Percentiles rank a stretch among this genome's conserved stretches.
These are phyloP conservation scores for Ostreobium quekettii DNA, from an alignment of 139 green algal species.

Conservation along the genomic window DNA sequence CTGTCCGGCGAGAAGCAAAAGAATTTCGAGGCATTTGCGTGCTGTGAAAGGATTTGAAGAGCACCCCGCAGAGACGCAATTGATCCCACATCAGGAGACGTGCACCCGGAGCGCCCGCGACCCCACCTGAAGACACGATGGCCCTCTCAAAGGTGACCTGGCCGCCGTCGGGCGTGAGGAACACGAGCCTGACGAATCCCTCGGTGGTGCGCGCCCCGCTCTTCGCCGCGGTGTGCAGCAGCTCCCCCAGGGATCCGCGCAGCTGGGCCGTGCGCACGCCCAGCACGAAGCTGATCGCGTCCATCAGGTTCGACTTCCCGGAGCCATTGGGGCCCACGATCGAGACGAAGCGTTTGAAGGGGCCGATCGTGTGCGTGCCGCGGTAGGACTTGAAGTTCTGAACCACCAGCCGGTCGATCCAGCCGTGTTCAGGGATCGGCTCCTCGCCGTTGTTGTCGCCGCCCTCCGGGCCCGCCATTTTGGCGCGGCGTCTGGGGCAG, in stretches of 20 bases:
- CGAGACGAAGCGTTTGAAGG: conserved; percentile 88
- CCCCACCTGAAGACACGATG: neutral
- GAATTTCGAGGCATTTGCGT: no score
- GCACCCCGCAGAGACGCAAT: no score
- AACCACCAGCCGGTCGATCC: conserved; percentile 62
- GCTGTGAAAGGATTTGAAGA: no score
- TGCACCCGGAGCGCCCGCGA: no score
- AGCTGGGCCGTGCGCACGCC: conserved; percentile 74
- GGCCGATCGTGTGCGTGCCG: conserved; percentile 76
- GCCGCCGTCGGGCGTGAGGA: neutral
- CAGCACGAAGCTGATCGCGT: conserved; percentile 97
- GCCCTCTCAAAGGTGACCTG: neutral
- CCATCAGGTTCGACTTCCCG: conserved; percentile 98
- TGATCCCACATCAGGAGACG: no score
- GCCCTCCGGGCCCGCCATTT: no score
- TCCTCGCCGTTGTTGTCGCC: no score
- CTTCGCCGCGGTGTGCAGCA: conserved; percentile 85
- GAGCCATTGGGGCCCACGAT: conserved; percentile 89
- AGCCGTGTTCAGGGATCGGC: no score
- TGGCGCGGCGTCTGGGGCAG: no score
- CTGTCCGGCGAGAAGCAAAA: no score
- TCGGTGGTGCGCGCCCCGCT: no score
- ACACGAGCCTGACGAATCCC: neutral
- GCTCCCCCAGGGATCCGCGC: conserved; percentile 77
- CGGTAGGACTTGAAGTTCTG: conserved; percentile 94